Evolutionary conservation across 768 basidiomycete species (phyloP).

Genomic region (Mycena floridula): DNA sequence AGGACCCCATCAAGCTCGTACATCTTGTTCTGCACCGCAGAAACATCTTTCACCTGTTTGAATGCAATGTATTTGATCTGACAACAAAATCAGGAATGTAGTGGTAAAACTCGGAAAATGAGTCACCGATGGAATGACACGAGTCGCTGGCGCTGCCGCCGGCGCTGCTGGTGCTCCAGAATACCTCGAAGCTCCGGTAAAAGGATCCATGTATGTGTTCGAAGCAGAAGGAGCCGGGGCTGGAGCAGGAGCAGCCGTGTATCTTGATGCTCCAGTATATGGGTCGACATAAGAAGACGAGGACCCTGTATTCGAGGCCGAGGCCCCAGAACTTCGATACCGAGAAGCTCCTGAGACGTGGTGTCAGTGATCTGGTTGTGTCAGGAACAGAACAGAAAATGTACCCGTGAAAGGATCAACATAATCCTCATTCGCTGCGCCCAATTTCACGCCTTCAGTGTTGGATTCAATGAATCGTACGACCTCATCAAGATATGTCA

Average conservation of each 20-base stretch:
- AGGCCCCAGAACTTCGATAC: slow-evolving; percentile 41
- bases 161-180: slow-evolving; percentile 31
- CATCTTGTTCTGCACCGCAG: slow-evolving; percentile 75
- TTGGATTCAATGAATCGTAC: slow-evolving; percentile 93
- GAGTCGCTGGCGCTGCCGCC: slow-evolving; percentile 22
- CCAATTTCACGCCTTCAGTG: slow-evolving; percentile 70
- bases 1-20: slow-evolving; percentile 69
- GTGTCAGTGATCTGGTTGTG: slow-evolving; percentile 4
- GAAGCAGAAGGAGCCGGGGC: slow-evolving; percentile 24
- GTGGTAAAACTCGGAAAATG: neutral
- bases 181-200: slow-evolving; percentile 65
- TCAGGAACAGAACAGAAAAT: slow-evolving; percentile 1
- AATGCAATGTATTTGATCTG: slow-evolving; percentile 69
- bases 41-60: slow-evolving; percentile 73
- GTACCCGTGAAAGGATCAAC: slow-evolving; percentile 89
- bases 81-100: slow-evolving; percentile 1
- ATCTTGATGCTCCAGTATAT: slow-evolving; percentile 67
- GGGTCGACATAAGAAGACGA: slow-evolving; percentile 52
- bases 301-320: slow-evolving; percentile 21
- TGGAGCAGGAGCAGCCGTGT: slow-evolving; percentile 32
- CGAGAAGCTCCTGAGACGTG: slow-evolving; percentile 49
- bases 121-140: slow-evolving; percentile 48
- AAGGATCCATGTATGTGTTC: slow-evolving; percentile 52
- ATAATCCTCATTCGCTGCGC: slow-evolving; percentile 50
- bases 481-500: slow-evolving; percentile 82